These are phyloP conservation scores for Firmiana major DNA, from an alignment of 345 rosid species.

Conservation along the genomic window DNA sequence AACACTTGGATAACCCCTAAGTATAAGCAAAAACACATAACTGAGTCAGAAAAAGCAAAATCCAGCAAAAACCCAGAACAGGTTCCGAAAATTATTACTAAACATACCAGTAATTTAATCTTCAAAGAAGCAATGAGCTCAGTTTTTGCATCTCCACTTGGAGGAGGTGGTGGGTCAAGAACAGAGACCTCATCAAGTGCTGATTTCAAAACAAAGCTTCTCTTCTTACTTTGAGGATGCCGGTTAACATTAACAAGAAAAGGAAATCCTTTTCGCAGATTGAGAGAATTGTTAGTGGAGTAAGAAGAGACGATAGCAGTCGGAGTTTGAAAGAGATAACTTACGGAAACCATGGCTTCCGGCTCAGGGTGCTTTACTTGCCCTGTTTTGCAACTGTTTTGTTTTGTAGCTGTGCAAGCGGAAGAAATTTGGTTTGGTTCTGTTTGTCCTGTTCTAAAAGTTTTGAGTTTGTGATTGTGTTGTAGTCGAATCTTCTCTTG, in stretches of 20 bases:
- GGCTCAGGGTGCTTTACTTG: not conserved
- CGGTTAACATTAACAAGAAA: not conserved
- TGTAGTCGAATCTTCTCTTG: not conserved
- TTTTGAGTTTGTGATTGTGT: not conserved
- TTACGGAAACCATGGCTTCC: constrained; percentile 16
- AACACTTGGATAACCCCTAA: not conserved
- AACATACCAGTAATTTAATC: constrained; percentile 58
- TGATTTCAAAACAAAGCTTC: constrained; percentile 33
- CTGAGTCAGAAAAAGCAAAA: not conserved
- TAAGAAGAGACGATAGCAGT: not conserved
- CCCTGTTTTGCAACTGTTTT: not conserved
- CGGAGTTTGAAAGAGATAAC: constrained; percentile 12
- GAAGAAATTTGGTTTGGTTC: not conserved
- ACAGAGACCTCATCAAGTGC: constrained; percentile 40
- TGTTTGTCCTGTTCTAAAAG: not conserved
- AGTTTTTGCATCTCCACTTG: constrained; percentile 9
- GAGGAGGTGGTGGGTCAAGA: constrained; percentile 38
- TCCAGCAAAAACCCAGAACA: not conserved
- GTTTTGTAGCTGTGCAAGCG: not conserved
- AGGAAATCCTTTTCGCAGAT: constrained; percentile 1
- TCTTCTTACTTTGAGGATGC: not conserved
- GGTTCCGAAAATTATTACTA: not conserved
- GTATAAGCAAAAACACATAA: not conserved
- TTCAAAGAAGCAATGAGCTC: constrained; percentile 35
- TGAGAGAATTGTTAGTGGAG: not conserved